Conservation (phyloP, 2,329 filamentous ascomycete genomes). For the Verticillium alfalfae region DNA sequence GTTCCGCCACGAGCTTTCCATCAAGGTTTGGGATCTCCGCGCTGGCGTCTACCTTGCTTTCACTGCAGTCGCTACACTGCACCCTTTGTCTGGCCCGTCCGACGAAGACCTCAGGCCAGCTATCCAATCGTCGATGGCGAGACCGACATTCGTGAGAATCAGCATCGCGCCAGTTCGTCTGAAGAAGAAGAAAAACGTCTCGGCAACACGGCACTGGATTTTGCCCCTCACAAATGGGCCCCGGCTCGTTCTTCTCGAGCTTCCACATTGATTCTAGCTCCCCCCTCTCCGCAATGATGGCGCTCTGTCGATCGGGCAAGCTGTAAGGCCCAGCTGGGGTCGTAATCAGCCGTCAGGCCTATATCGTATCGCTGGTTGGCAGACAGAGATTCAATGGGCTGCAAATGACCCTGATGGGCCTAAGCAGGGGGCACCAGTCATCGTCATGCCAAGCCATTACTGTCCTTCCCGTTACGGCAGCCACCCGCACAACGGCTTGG, state of each 20-base stretch:
- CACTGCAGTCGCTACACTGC: too few species aligned
- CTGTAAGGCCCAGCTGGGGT: background rate
- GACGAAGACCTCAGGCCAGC: too few species aligned
- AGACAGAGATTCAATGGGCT: background rate
- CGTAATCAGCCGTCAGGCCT: background rate
- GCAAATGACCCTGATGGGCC: background rate
- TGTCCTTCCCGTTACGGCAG: constrained; percentile 1
- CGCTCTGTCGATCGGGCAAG: background rate
- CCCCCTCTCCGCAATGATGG: background rate
- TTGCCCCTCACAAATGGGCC: background rate
- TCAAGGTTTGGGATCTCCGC: too few species aligned
- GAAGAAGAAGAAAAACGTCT: background rate
- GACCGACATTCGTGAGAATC: too few species aligned
- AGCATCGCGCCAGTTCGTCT: too few species aligned
- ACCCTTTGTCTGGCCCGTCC: too few species aligned
- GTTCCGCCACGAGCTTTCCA: too few species aligned
- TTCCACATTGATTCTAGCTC: background rate
- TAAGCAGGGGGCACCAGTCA: background rate
- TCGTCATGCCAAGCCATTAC: background rate
- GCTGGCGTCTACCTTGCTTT: too few species aligned
- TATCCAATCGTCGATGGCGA: too few species aligned
- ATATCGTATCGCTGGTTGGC: background rate
- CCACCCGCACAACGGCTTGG: background rate
- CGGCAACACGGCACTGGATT: background rate
- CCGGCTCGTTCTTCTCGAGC: background rate